A percentile compares a stretch with the other conserved stretches of the same genome.
These are phyloP conservation scores for Grosmannia huntii DNA, from an alignment of 2,329 filamentous ascomycete genomes.

Conservation along the genomic window DNA sequence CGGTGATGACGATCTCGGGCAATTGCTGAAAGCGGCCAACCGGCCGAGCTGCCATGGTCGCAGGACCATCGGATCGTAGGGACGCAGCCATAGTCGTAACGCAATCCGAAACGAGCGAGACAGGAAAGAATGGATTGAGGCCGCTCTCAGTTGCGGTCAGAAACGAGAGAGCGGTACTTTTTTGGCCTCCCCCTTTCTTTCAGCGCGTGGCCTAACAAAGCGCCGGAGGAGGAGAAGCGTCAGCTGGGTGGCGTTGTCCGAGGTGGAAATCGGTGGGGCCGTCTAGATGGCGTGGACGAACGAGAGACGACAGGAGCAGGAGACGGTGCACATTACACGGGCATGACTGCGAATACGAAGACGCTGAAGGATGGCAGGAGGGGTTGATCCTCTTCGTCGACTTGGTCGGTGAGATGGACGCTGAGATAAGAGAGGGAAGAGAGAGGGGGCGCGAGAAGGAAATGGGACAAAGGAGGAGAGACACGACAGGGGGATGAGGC, in stretches of 20 bases:
- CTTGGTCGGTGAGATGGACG: background rate
- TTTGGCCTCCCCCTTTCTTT: background rate
- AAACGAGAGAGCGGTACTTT: background rate
- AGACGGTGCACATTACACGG: background rate
- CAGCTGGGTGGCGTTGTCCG: background rate
- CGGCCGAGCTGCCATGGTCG: background rate
- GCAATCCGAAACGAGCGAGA: background rate
- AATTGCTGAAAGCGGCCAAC: background rate
- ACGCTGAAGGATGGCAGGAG: background rate
- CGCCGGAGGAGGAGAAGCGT: background rate
- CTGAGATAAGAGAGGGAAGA: background rate
- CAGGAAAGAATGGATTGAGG: background rate
- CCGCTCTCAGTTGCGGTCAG: background rate
- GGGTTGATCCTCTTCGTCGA: background rate
- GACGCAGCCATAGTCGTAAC: background rate
- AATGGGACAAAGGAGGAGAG: too few species aligned
- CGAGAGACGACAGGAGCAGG: background rate
- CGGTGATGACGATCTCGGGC: slow-evolving; percentile 5
- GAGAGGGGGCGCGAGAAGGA: background rate
- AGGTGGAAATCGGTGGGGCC: background rate
- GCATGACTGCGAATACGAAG: background rate
- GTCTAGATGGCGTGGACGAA: background rate
- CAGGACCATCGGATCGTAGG: background rate
- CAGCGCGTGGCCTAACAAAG: background rate
- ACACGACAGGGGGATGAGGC: background rate